Percentiles rank a stretch among this genome's conserved stretches.
Evolutionary conservation across 2,329 filamentous ascomycete species (phyloP).

Genomic region (Didymella glomerata): DNA sequence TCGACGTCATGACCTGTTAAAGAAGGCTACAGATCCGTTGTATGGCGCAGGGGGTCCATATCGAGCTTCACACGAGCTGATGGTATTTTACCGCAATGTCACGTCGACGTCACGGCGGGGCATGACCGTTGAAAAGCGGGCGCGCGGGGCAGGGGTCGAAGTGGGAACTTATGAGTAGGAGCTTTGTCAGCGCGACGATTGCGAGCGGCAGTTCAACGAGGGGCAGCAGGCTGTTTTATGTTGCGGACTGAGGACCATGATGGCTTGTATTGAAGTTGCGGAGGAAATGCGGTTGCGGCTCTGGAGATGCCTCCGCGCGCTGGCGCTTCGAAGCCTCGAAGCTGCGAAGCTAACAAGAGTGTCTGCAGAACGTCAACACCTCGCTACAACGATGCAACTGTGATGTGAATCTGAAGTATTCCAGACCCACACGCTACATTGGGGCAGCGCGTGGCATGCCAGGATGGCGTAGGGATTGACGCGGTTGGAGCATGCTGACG

Average conservation of each 20-base stretch:
- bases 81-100: slow-evolving; percentile 33
- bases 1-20: slow-evolving; percentile 43
- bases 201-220: slow-evolving; percentile 1
- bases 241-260: slow-evolving; percentile 33
- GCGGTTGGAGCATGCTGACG: background rate
- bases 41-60: slow-evolving; percentile 24
- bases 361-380: background rate
- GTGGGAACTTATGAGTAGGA: slow-evolving; percentile 3
- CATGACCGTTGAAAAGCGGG: slow-evolving; percentile 23
- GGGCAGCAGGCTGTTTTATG: slow-evolving; percentile 15
- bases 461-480: slow-evolving; percentile 3
- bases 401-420: slow-evolving; percentile 6
- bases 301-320: background rate
- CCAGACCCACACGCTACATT: slow-evolving; percentile 6
- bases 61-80: slow-evolving; percentile 22
- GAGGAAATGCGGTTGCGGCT: background rate
- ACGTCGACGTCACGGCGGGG: slow-evolving; percentile 42
- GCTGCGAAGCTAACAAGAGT: background rate
- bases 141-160: slow-evolving; percentile 18
- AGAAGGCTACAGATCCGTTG: slow-evolving; percentile 31
- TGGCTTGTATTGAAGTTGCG: slow-evolving; percentile 8
- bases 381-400: background rate
- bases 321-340: background rate
- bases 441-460: slow-evolving; percentile 12
- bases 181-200: slow-evolving; percentile 23